Evolutionary conservation across 495 filamentous ascomycete genomes (phyloP).

Genomic region (Trypethelium eluteriae): DNA sequence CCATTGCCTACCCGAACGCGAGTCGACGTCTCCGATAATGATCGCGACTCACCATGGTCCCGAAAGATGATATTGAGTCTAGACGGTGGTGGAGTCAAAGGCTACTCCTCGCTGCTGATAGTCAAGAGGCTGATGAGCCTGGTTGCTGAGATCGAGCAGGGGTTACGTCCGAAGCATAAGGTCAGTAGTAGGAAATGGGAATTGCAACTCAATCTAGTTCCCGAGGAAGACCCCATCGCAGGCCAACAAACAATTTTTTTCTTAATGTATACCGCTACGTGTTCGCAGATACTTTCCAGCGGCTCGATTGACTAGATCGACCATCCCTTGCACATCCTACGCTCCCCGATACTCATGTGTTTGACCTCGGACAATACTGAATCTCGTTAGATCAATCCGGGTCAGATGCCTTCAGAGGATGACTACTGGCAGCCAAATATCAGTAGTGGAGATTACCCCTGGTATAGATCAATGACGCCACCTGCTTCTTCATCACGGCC

Average conservation of each 20-base stretch:
- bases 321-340: no score
- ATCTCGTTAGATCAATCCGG: neutral
- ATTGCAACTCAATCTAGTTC: neutral
- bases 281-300: no score
- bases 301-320: no score
- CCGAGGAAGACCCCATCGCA: no score
- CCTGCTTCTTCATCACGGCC: neutral
- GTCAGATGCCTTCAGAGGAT: neutral
- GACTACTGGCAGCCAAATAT: constrained; percentile 3
- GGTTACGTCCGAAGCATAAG: constrained; percentile 4
- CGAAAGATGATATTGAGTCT: constrained; percentile 13
- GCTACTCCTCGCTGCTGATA: constrained; percentile 17
- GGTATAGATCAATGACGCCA: neutral
- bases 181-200: neutral
- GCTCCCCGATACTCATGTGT: neutral
- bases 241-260: no score
- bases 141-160: neutral
- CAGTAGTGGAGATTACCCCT: constrained; percentile 7
- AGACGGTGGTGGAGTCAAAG: constrained; percentile 22
- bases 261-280: no score
- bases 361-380: neutral
- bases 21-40: constrained; percentile 4
- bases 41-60: constrained; percentile 4
- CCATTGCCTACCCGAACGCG: neutral
- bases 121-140: constrained; percentile 16